Conservation (phyloP, 306 rosid species). For the Ammopiptanthus mongolicus region DNA sequence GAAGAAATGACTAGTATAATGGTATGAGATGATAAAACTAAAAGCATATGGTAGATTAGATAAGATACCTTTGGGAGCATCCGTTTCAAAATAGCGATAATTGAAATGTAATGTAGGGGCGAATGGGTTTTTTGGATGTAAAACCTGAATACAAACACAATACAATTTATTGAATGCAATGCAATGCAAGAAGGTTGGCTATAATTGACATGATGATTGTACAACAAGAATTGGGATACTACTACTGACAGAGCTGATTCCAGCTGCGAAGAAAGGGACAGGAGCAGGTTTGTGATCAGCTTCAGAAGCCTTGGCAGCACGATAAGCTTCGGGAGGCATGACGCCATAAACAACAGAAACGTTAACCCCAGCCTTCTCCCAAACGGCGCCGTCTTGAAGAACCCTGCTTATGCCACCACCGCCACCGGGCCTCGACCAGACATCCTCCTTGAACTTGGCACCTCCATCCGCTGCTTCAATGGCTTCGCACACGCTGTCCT, state of each 20-base stretch:
- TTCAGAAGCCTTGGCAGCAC: conserved; percentile 64
- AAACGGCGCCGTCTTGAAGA: conserved; percentile 85
- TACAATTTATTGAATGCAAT: not conserved
- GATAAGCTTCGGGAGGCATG: conserved; percentile 97
- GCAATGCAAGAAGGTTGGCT: not conserved
- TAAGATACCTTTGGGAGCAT: conserved; percentile 65
- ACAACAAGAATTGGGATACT: too few relatives aligned
- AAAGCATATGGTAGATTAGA: not conserved
- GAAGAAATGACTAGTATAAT: too few relatives aligned
- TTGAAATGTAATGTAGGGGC: conserved; percentile 96
- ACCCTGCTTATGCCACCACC: conserved; percentile 98
- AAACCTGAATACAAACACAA: conserved; percentile 49
- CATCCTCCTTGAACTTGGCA: conserved; percentile 79
- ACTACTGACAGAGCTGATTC: conserved; percentile 91
- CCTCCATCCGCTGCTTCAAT: conserved; percentile 79
- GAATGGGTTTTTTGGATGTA: conserved; percentile 95
- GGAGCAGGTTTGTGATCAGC: conserved; percentile 77
- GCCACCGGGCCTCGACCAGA: conserved; percentile 98
- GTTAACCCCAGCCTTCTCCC: conserved; percentile 98
- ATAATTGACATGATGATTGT: too few relatives aligned
- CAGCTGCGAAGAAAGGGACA: conserved; percentile 91
- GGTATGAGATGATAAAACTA: too few relatives aligned
- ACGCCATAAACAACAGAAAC: conserved; percentile 93
- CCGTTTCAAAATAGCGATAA: conserved; percentile 95
- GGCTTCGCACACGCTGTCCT: conserved; percentile 75